Evolutionary conservation across 1,284 basidiomycete species (phyloP), one percentile per base, ranked within the genome.

Genomic region (Boletus hoseneyae): DNA sequence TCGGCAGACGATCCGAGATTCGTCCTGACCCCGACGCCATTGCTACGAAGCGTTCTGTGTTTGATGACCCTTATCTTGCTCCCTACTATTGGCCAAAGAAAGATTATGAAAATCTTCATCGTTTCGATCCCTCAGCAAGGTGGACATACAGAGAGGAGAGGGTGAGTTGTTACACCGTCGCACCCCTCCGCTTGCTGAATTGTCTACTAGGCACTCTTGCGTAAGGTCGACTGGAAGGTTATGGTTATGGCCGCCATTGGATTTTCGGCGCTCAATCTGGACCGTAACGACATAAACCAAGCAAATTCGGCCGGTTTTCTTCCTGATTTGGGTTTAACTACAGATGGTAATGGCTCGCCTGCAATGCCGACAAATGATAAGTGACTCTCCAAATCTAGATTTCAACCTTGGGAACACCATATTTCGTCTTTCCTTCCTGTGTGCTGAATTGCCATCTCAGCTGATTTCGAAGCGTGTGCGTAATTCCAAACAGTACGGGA

Each of bases 131-230:
- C 0, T 64, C 71, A 12, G 82, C 81, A 23, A 74, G 85, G 4
- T 90, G 87, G 87, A 87, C 84, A 1, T 76, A 75, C 61, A 63
- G 76, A 29, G 85, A 90, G 59, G 85, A 89, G 65, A 71, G 47
- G 47, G 76, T 54, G 13, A 36, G 18, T 23, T 3, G 19, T 23
- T 13, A 8, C 47, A 15, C 34, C 10, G 4, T 25, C 12, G 16
- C 4, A 6, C 6, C 21, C 7, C 5, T 37, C 11, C 5, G 1
- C 13, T 10, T 13, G 10, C 6, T 39, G 8, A 33, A 18, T 29
- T 11, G 27, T 15, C 15, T 21, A 16, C 16, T 9, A 58, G 53
- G 48, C 47, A 21, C 56, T 78, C 2, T 61, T 76, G 8, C 68
- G 78, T 43, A 79, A 74, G 57, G 67, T 78, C 9, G 79, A 82